phyloP scores from a whole-genome alignment of 441 rosid genomes.

The Gossypium davidsonii region DNA sequence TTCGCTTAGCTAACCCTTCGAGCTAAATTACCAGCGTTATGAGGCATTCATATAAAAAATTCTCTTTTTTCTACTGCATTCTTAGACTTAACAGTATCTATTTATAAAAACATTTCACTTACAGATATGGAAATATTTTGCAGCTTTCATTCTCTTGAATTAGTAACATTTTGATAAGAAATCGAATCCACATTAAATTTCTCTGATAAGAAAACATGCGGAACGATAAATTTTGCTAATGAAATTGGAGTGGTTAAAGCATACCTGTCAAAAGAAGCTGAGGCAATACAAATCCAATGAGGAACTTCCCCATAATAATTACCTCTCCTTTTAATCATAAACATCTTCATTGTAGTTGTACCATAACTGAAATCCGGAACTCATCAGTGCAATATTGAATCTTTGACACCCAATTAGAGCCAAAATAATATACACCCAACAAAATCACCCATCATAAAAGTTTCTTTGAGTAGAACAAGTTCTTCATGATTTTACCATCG shows the following conservation, averaged over 20 bases:
- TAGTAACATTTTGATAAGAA: not conserved
- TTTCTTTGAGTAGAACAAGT: not conserved
- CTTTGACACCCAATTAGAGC: not conserved
- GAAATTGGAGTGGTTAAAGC: constrained; percentile 3
- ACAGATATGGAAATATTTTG: not conserved
- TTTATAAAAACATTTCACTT: not conserved
- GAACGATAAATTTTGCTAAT: not conserved
- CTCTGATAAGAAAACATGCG: not conserved
- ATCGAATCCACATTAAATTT: not conserved
- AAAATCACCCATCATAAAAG: constrained; percentile 5
- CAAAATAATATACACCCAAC: not conserved
- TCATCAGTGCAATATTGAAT: constrained; percentile 7
- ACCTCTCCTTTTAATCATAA: constrained; percentile 5
- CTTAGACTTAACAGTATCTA: not conserved
- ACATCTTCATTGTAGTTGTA: constrained; percentile 11
- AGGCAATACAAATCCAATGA: constrained; percentile 44
- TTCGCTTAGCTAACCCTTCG: not conserved
- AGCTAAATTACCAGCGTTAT: not conserved
- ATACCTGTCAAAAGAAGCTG: constrained; percentile 43
- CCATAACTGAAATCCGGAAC: not conserved
- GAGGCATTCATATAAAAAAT: not conserved
- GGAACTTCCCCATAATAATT: constrained; percentile 34
- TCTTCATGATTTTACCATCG: not conserved
- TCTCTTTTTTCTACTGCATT: not conserved
- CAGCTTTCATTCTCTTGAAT: not conserved